Conservation (phyloP, 768 basidiomycete species). For the Xanthoconium stramineum region DNA sequence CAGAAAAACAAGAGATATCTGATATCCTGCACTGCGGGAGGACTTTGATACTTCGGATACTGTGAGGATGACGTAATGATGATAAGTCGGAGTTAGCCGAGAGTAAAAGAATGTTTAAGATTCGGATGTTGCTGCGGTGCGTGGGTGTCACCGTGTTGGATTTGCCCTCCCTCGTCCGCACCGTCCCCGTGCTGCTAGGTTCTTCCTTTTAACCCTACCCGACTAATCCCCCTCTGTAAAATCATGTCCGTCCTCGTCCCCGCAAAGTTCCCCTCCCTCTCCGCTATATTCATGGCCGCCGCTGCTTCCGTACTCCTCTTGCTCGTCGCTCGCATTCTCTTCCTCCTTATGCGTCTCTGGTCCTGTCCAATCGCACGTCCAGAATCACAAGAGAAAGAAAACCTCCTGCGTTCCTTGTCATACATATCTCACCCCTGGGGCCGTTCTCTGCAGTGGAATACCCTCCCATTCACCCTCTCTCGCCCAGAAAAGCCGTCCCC, state of each 20-base stretch:
- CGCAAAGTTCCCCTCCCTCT: constrained; percentile 28
- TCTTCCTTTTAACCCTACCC: no score
- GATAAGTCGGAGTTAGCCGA: constrained; percentile 25
- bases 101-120: constrained; percentile 1
- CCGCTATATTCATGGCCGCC: constrained; percentile 32
- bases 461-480: constrained; percentile 26
- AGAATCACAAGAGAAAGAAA: constrained; percentile 16
- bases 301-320: constrained; percentile 26
- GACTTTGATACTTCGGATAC: no score
- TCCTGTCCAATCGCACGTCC: constrained; percentile 17
- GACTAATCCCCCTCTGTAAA: no score
- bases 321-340: constrained; percentile 31
- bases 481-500: constrained; percentile 20
- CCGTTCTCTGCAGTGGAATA: constrained; percentile 24
- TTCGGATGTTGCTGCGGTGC: constrained; percentile 10
- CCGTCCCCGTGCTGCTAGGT: constrained; percentile 3
- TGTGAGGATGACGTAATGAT: constrained; percentile 11
- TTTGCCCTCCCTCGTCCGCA: constrained; percentile 8
- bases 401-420: neutral
- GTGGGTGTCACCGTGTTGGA: constrained; percentile 12
- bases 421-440: constrained; percentile 12
- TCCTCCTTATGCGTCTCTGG: constrained; percentile 27
- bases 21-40: no score
- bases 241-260: constrained; percentile 32
- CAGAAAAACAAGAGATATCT: neutral